Evolutionary conservation across 1,139 yeast species (phyloP).

Genomic region (Debaryomyces subglobosus): DNA sequence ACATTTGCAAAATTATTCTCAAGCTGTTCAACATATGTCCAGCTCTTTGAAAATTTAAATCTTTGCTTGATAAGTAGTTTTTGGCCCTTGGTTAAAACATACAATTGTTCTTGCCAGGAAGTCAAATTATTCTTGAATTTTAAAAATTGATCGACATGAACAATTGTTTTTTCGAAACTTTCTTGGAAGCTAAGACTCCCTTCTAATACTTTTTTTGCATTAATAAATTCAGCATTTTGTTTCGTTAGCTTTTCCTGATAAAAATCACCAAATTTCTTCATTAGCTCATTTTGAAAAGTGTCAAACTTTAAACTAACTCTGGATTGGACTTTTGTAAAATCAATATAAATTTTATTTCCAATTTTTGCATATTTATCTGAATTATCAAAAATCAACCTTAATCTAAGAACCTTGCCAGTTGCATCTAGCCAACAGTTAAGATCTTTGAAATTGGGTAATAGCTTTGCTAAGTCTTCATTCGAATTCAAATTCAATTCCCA

Average conservation of each 20-base stretch:
- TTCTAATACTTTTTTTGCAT: constrained; percentile 22
- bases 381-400: constrained; percentile 54
- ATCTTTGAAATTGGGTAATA: constrained; percentile 29
- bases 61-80: constrained; percentile 46
- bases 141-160: constrained; percentile 20
- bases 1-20: constrained; percentile 54
- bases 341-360: constrained; percentile 44
- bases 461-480: constrained; percentile 22
- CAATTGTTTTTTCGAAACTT: constrained; percentile 19
- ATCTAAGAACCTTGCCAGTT: constrained; percentile 47
- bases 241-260: constrained; percentile 22
- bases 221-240: constrained; percentile 19
- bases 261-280: constrained; percentile 45
- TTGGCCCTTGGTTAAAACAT: constrained; percentile 44
- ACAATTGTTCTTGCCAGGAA: constrained; percentile 31
- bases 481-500: constrained; percentile 51
- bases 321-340: constrained; percentile 57
- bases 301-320: constrained; percentile 58
- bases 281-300: constrained; percentile 54
- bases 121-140: constrained; percentile 18
- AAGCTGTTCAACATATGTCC: constrained; percentile 69
- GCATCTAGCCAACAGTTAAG: constrained; percentile 52
- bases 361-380: constrained; percentile 22
- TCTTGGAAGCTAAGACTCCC: constrained; percentile 22
- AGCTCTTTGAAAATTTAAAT: constrained; percentile 52